A percentile compares a stretch with the other conserved stretches of the same genome.
These are phyloP conservation scores for Gaeumannomyces sp. DNA, from an alignment of 2,329 filamentous ascomycete genomes.

Conservation along the genomic window DNA sequence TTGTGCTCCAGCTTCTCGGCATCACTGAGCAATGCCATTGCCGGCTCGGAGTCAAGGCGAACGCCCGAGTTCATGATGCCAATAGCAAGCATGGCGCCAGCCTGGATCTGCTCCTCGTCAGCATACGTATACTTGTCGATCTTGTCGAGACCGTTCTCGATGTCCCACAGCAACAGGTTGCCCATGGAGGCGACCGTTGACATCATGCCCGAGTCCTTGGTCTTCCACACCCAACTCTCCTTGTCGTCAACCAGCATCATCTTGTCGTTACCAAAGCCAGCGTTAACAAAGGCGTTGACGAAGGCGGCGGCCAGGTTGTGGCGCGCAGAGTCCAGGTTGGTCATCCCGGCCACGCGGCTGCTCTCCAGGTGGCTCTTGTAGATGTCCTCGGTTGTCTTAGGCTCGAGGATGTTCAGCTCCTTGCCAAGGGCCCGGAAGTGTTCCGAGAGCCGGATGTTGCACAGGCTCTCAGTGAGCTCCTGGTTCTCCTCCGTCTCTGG, in stretches of 20 bases:
- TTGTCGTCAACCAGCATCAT: slow-evolving; percentile 94
- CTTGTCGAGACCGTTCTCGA: slow-evolving; percentile 85
- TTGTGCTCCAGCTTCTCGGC: slow-evolving; percentile 72
- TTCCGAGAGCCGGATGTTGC: slow-evolving; percentile 80
- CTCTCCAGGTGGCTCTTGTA: slow-evolving; percentile 99
- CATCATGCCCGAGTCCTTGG: slow-evolving; percentile 95
- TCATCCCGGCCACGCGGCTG: slow-evolving; percentile 84
- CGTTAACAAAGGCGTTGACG: slow-evolving; percentile 95
- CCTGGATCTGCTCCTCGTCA: slow-evolving; percentile 74
- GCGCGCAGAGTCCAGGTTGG: slow-evolving; percentile 88
- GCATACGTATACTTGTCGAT: slow-evolving; percentile 92
- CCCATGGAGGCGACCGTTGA: slow-evolving; percentile 92
- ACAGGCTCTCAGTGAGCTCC: slow-evolving; percentile 74
- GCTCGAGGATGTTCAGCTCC: slow-evolving; percentile 93
- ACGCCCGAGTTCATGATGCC: slow-evolving; percentile 96
- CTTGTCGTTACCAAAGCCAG: slow-evolving; percentile 92
- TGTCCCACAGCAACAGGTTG: slow-evolving; percentile 87
- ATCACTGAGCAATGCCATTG: slow-evolving; percentile 78
- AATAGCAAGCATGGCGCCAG: slow-evolving; percentile 85
- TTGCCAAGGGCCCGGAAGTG: slow-evolving; percentile 93
- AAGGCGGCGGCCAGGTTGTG: slow-evolving; percentile 96
- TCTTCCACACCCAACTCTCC: slow-evolving; percentile 97
- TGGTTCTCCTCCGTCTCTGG: slow-evolving; percentile 52
- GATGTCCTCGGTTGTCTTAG: slow-evolving; percentile 95
- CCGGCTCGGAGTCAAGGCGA: slow-evolving; percentile 81